Evolutionary conservation across 768 basidiomycete species (phyloP).

Genomic region (Phylloporus arenicola): DNA sequence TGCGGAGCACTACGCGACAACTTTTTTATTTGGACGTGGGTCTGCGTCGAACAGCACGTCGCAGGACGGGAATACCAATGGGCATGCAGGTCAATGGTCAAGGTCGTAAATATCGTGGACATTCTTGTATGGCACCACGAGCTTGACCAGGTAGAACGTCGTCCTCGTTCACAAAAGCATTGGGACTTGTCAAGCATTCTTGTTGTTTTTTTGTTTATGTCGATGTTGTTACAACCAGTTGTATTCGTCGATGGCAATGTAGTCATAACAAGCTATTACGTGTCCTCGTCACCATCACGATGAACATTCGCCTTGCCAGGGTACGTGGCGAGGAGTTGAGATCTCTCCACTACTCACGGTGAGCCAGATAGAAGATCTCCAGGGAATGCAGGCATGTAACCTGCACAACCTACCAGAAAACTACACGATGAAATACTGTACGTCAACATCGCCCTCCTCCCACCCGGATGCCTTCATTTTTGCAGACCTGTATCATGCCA

Average conservation of each 20-base stretch:
- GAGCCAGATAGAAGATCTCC: constrained; percentile 73
- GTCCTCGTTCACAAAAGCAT: constrained; percentile 5
- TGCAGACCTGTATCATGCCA: constrained; percentile 79
- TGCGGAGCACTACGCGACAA: constrained; percentile 65
- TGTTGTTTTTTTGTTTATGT: constrained; percentile 9
- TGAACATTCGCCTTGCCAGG: constrained; percentile 30
- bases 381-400: constrained; percentile 93
- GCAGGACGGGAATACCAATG: constrained; percentile 21
- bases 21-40: constrained; percentile 59
- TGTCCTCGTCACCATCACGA: not conserved
- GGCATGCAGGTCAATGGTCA: constrained; percentile 22
- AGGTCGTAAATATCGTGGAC: constrained; percentile 16
- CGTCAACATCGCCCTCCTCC: constrained; percentile 16
- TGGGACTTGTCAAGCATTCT: constrained; percentile 10
- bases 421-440: constrained; percentile 78
- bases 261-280: constrained; percentile 3
- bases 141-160: constrained; percentile 4
- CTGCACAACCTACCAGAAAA: constrained; percentile 91
- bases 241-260: constrained; percentile 20
- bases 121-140: constrained; percentile 8
- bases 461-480: not conserved
- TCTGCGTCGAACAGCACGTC: constrained; percentile 22
- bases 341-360: constrained; percentile 12
- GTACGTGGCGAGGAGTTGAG: constrained; percentile 11
- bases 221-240: constrained; percentile 23